phyloP scores from a whole-genome alignment of 2,329 filamentous ascomycete species.

The Ophiostoma triangulosporum region DNA sequence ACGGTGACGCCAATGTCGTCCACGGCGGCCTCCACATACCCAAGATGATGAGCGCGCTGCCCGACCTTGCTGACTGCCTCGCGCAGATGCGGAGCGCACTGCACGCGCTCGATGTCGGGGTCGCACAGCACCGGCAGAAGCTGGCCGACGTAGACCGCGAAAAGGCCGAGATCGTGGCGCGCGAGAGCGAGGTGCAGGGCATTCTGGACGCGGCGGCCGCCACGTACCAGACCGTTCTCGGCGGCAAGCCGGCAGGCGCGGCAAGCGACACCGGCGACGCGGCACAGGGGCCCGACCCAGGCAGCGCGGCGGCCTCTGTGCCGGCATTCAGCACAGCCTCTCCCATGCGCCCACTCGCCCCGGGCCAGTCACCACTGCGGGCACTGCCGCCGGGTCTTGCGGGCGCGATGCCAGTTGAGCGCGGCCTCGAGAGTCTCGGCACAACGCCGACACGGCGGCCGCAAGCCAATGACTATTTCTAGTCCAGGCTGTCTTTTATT shows the following conservation, averaged over 20 bases:
- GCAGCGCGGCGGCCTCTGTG: slow-evolving; percentile 4
- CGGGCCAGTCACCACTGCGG: slow-evolving; percentile 16
- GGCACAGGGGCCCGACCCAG: not conserved
- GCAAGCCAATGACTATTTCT: slow-evolving; percentile 15
- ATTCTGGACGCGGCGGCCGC: slow-evolving; percentile 71
- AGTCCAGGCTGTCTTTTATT: not conserved
- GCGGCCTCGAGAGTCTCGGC: slow-evolving; percentile 35
- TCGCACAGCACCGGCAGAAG: slow-evolving; percentile 43
- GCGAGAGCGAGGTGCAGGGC: slow-evolving; percentile 69
- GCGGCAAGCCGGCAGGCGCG: slow-evolving; percentile 15
- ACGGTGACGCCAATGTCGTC: slow-evolving; percentile 20
- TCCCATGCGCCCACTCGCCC: not conserved
- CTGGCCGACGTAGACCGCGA: slow-evolving; percentile 57
- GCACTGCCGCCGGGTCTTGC: slow-evolving; percentile 16
- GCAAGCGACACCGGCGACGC: not conserved
- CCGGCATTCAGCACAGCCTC: not conserved
- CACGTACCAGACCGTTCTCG: slow-evolving; percentile 35
- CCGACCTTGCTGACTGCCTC: slow-evolving; percentile 55
- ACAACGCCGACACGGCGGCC: slow-evolving; percentile 26
- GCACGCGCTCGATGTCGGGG: slow-evolving; percentile 47
- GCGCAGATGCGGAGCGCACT: slow-evolving; percentile 49
- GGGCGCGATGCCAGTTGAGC: slow-evolving; percentile 19
- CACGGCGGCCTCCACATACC: slow-evolving; percentile 28
- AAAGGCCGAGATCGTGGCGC: slow-evolving; percentile 49
- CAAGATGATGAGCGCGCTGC: slow-evolving; percentile 68